A percentile compares a stretch with the other conserved stretches of the same genome.
Conservation (phyloP, 1,139 yeast genomes). For the Geotrichum cucujoidarum region DNA sequence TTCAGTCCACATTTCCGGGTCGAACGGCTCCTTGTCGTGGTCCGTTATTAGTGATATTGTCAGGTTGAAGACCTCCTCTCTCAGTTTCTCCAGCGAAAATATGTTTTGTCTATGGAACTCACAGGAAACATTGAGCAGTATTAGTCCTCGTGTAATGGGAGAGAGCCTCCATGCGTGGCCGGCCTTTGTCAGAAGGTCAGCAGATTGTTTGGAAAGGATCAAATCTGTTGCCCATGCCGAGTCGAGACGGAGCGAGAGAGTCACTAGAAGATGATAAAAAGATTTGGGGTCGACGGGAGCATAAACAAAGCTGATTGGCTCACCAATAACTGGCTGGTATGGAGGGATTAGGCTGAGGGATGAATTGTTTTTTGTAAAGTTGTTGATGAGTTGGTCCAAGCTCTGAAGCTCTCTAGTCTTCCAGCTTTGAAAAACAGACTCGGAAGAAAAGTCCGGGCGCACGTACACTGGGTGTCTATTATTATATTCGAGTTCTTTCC, state of each 20-base stretch:
- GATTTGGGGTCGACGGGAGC: constrained; percentile 37
- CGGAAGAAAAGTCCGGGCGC: constrained; percentile 43
- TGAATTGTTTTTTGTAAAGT: constrained; percentile 16
- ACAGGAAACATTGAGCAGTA: constrained; percentile 45
- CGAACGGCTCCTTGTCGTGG: constrained; percentile 37
- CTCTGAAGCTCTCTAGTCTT: constrained; percentile 43
- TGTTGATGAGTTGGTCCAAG: constrained; percentile 38
- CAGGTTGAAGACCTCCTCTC: constrained; percentile 37
- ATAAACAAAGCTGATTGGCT: constrained; percentile 20
- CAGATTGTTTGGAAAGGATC: constrained; percentile 39
- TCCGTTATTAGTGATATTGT: constrained; percentile 42
- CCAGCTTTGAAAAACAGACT: constrained; percentile 49
- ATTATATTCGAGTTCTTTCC: constrained; percentile 42
- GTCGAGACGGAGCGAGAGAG: constrained; percentile 36
- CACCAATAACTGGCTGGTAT: constrained; percentile 13
- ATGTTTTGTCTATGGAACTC: constrained; percentile 53
- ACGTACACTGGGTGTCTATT: constrained; percentile 39
- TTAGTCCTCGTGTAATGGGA: constrained; percentile 47
- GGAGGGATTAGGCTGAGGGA: constrained; percentile 9
- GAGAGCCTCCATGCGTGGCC: constrained; percentile 61
- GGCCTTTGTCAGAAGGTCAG: constrained; percentile 44
- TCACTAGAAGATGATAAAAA: constrained; percentile 39
- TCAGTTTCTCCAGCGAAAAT: constrained; percentile 58
- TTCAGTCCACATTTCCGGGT: constrained; percentile 45
- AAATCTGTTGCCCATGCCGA: constrained; percentile 29